These are phyloP conservation scores for Echinochloa phyllopogon DNA, from an alignment of 176 grass and related monocot genomes.

Conservation along the genomic window DNA sequence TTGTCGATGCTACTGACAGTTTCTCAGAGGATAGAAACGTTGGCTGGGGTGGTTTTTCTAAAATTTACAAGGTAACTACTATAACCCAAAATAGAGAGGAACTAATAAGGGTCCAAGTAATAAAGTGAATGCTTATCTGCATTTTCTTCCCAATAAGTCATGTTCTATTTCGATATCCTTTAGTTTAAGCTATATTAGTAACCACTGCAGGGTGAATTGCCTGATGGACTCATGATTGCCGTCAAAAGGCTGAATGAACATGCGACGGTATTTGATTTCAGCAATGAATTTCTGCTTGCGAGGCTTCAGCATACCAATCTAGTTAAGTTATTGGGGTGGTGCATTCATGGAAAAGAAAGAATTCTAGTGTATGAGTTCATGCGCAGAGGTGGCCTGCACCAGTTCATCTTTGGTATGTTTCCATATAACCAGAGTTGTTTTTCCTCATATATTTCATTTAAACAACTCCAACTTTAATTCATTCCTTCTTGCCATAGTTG, in stretches of 20 bases:
- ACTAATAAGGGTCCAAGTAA: neutral
- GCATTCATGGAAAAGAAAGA: constrained; percentile 32
- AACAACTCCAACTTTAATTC: neutral
- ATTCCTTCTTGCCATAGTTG: neutral
- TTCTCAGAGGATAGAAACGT: constrained; percentile 10
- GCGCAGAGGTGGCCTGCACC: neutral
- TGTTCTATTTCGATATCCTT: neutral
- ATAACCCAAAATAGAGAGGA: neutral
- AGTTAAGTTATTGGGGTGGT: constrained; percentile 43
- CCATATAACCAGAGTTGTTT: neutral
- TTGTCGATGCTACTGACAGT: constrained; percentile 13
- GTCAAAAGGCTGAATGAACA: constrained; percentile 27
- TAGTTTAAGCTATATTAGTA: neutral
- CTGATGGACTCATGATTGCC: constrained; percentile 32
- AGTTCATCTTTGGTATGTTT: constrained; percentile 35
- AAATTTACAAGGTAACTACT: constrained; percentile 45
- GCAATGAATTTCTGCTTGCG: constrained; percentile 33
- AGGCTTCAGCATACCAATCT: constrained; percentile 35
- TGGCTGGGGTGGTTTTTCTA: constrained; percentile 39
- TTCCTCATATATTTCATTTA: neutral
- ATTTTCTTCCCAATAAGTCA: neutral
- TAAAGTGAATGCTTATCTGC: neutral
- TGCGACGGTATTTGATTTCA: constrained; percentile 10
- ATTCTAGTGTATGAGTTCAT: constrained; percentile 42
- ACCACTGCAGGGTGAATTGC: constrained; percentile 40